phyloP scores from a whole-genome alignment of 495 filamentous ascomycete genomes.

The Pyrenopolyporus hunteri region DNA sequence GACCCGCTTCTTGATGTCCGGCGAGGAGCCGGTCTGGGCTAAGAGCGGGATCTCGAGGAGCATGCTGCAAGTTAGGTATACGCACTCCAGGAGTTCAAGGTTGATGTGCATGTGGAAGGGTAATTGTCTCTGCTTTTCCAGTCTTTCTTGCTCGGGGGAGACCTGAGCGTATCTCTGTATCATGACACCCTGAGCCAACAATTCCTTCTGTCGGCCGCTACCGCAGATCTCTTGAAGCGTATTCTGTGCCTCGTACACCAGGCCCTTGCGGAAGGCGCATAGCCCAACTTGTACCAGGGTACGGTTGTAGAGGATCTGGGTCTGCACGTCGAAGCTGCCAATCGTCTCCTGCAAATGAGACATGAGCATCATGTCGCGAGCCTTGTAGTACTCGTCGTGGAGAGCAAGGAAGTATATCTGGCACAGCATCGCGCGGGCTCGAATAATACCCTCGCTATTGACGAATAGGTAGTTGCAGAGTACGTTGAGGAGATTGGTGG shows the following conservation, averaged over 20 bases:
- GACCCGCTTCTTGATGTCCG: constrained; percentile 94
- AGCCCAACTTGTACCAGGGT: constrained; percentile 97
- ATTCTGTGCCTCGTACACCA: constrained; percentile 96
- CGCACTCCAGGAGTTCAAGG: constrained; percentile 95
- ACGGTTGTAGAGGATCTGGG: constrained; percentile 98
- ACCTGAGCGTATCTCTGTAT: constrained; percentile 95
- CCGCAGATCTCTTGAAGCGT: constrained; percentile 98
- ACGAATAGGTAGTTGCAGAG: constrained; percentile 94
- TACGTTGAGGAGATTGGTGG: constrained; percentile 76
- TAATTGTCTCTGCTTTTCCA: constrained; percentile 93
- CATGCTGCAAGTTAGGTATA: constrained; percentile 99
- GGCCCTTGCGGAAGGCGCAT: constrained; percentile 94
- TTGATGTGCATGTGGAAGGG: constrained; percentile 99
- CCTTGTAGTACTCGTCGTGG: constrained; percentile 95
- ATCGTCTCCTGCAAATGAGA: constrained; percentile 99
- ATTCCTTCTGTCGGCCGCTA: constrained; percentile 94
- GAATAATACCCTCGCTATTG: constrained; percentile 92
- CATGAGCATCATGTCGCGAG: constrained; percentile 99
- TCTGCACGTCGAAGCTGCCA: constrained; percentile 90
- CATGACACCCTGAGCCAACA: constrained; percentile 96
- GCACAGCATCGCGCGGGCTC: constrained; percentile 95
- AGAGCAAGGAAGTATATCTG: constrained; percentile 98
- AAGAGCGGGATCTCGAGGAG: constrained; percentile 96
- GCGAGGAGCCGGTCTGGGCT: constrained; percentile 92
- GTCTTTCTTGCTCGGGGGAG: constrained; percentile 93